Base-by-base conservation (phyloP, 305 asterid species). In the Fraxinus floribunda region DNA sequence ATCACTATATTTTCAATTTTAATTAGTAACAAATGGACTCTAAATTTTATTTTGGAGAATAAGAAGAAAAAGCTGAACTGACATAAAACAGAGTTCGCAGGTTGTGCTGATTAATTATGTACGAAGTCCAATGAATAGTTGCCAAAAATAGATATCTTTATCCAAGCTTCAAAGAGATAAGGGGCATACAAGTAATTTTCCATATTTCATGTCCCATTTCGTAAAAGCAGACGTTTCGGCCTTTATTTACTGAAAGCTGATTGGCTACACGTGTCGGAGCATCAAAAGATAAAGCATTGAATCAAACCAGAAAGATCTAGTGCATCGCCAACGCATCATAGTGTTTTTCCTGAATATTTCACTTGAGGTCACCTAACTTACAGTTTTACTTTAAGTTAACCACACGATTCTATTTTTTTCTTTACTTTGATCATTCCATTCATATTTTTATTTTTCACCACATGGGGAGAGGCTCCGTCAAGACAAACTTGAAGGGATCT, bases 241-340 rank as follows among this genome's bases (percentile, higher is more conserved):
- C 52, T 75, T 74, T n/a, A 15, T 0, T 3, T 22, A 9, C n/a
- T 76, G 74, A 24, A 34, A 52, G 41, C 74, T 79, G 46, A 89
- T 88, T 89, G 90, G 92, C 66, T 81, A 10, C 18, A 77, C 44
- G 57, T 74, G 49, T 76, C 88, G 91, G 92, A 81, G 82, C 78
- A 79, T 82, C 80, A 80, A 82, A 20, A 15, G 74, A 66, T 7
- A 11, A 82, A 4, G 60, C 71, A 32, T 66, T 66, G 35, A 66
- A 66, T 13, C 36, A 26, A 26, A 66, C 38, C 29, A 66, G 4
- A 32, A 70, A 32, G 4, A 70, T 5, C 22, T 6, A 32, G 41
- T 70, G 24, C 75, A 13, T 70, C 75, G 75, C 22, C 75, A 30
- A 5, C 22, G 5, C 22, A 32, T 30, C 76, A 30, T 70, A 15